Evolutionary conservation across 225 moss, liverwort and hornwort genomes (phyloP).

Genomic region (Rhytidiadelphus loreus): DNA sequence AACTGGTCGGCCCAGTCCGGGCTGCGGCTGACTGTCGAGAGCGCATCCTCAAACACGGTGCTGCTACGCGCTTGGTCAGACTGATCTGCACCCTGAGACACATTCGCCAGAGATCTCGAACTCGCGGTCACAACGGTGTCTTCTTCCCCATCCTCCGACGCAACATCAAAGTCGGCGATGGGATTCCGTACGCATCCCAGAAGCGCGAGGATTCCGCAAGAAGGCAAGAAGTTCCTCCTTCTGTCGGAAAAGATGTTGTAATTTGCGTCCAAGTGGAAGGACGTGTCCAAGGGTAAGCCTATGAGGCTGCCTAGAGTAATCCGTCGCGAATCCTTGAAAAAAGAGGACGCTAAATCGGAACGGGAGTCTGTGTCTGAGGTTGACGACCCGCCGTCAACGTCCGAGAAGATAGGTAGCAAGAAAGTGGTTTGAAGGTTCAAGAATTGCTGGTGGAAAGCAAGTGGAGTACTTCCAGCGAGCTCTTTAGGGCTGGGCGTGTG

Average conservation of each 20-base stretch:
- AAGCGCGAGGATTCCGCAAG: constrained; percentile 25
- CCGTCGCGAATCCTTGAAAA: constrained; percentile 29
- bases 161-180: neutral
- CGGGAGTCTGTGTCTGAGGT: constrained; percentile 28
- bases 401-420: constrained; percentile 28
- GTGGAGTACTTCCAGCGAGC: neutral
- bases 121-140: neutral
- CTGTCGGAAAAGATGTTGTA: constrained; percentile 4
- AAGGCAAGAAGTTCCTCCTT: constrained; percentile 7
- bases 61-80: constrained; percentile 3
- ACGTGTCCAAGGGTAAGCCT: constrained; percentile 19
- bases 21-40: constrained; percentile 15
- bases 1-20: constrained; percentile 30
- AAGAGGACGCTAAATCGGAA: constrained; percentile 25
- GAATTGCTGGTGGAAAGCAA: constrained; percentile 17
- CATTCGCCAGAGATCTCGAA: constrained; percentile 8
- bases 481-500: neutral
- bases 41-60: constrained; percentile 17
- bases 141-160: neutral
- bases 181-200: constrained; percentile 12
- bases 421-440: constrained; percentile 20
- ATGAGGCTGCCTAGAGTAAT: constrained; percentile 41
- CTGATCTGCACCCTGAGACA: neutral
- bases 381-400: constrained; percentile 9
- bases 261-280: constrained; percentile 12